These are phyloP conservation scores for Candida awuae DNA, from an alignment of 805 yeast genomes.

Conservation along the genomic window DNA sequence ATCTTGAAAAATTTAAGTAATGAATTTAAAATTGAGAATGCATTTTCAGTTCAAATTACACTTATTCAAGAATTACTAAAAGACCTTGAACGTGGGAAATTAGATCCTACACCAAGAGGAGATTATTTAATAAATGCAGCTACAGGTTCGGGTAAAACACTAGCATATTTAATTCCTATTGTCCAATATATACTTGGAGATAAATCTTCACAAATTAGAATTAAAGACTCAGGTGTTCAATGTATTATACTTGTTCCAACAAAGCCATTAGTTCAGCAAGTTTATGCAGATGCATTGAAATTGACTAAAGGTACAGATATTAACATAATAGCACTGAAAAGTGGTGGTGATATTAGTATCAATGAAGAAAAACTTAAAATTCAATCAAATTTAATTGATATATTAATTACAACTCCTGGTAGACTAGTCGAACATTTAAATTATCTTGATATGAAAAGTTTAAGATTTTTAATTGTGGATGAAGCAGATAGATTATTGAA, in stretches of 20 bases:
- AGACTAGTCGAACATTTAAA: slow-evolving; percentile 68
- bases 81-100: slow-evolving; percentile 32
- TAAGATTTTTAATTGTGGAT: slow-evolving; percentile 63
- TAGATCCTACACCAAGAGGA: slow-evolving; percentile 50
- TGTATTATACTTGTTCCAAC: slow-evolving; percentile 87
- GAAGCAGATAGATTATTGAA: slow-evolving; percentile 79
- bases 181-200: slow-evolving; percentile 50
- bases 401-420: slow-evolving; percentile 69
- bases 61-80: slow-evolving; percentile 48
- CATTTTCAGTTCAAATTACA: slow-evolving; percentile 72
- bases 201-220: slow-evolving; percentile 1
- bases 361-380: slow-evolving; percentile 56
- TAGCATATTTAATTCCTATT: slow-evolving; percentile 81
- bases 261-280: slow-evolving; percentile 78
- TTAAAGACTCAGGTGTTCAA: slow-evolving; percentile 46
- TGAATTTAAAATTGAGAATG: slow-evolving; percentile 39
- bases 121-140: slow-evolving; percentile 87
- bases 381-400: slow-evolving; percentile 44
- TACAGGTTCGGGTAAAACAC: slow-evolving; percentile 93
- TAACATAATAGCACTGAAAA: slow-evolving; percentile 53
- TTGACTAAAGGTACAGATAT: slow-evolving; percentile 63
- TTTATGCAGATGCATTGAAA: slow-evolving; percentile 50
- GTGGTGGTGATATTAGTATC: slow-evolving; percentile 36
- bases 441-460: slow-evolving; percentile 35
- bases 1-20: slow-evolving; percentile 39